Conservation (phyloP, 2,329 filamentous ascomycete genomes). For the Trichoderma koningiopsis region DNA sequence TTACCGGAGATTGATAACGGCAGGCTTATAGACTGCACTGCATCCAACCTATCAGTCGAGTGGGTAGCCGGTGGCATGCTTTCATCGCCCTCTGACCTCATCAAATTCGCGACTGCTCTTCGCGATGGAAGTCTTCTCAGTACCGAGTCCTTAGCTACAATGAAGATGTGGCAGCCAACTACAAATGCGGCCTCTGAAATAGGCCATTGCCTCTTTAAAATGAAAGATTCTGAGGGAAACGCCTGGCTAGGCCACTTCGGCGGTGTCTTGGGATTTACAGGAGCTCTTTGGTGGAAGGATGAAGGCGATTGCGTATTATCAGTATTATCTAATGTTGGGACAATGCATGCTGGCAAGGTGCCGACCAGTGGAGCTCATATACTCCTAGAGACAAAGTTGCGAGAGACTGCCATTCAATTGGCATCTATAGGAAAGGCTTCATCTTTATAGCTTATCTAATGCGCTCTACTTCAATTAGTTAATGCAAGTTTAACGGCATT, state of each 20-base stretch:
- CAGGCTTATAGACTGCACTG: constrained; percentile 25
- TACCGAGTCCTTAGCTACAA: constrained; percentile 14
- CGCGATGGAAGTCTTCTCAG: constrained; percentile 26
- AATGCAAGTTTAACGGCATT: neutral
- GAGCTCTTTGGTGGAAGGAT: constrained; percentile 25
- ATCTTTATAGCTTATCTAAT: neutral
- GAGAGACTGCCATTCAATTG: constrained; percentile 6
- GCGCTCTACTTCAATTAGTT: neutral
- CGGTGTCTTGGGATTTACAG: constrained; percentile 26
- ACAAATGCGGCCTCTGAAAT: constrained; percentile 14
- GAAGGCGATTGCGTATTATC: constrained; percentile 21
- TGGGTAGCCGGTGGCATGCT: constrained; percentile 28
- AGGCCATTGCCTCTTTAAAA: constrained; percentile 27
- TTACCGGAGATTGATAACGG: constrained; percentile 21
- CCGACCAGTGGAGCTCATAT: constrained; percentile 24
- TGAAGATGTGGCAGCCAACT: constrained; percentile 26
- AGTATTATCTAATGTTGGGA: constrained; percentile 25
- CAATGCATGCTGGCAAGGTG: constrained; percentile 23
- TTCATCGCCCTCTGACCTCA: constrained; percentile 24
- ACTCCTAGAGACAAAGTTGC: constrained; percentile 14
- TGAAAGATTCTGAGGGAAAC: constrained; percentile 3
- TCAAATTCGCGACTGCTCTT: constrained; percentile 25
- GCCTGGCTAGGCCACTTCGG: constrained; percentile 26
- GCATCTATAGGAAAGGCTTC: neutral
- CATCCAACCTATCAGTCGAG: constrained; percentile 26